A percentile compares a stretch with the other conserved stretches of the same genome.
phyloP scores from a whole-genome alignment of 345 rosid species.

The Barbarea vulgaris region DNA sequence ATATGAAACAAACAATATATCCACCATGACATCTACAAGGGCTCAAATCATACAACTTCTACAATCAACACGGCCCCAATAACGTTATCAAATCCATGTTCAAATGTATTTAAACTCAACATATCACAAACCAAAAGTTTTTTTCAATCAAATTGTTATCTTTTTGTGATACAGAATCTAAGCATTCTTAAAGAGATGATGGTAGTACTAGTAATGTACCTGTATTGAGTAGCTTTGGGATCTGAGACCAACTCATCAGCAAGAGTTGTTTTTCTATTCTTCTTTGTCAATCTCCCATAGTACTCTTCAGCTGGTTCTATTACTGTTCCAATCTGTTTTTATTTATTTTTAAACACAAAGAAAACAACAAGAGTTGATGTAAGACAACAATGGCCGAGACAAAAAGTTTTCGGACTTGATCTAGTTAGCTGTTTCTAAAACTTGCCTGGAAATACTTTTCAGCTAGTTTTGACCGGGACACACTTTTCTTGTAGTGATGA shows the following conservation, averaged over 20 bases:
- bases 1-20: background rate
- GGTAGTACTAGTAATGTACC: conserved; percentile 47
- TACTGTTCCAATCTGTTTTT: conserved; percentile 76
- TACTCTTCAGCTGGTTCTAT: conserved; percentile 67
- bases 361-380: conserved; percentile 4
- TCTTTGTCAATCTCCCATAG: conserved; percentile 70
- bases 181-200: background rate
- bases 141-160: background rate
- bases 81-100: background rate
- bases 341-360: background rate
- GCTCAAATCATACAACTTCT: background rate
- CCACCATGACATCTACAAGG: background rate
- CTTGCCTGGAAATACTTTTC: conserved; percentile 92
- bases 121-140: background rate
- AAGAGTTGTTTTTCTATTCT: conserved; percentile 77
- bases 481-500: conserved; percentile 80
- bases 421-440: background rate
- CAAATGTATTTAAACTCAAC: background rate
- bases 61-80: background rate
- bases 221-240: conserved; percentile 52
- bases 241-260: conserved; percentile 89
- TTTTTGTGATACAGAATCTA: background rate
- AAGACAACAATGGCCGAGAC: background rate
- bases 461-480: conserved; percentile 54
- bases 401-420: background rate